Evolutionary conservation across 148 eudicot species (phyloP).

Genomic region (Fagopyrum tataricum): DNA sequence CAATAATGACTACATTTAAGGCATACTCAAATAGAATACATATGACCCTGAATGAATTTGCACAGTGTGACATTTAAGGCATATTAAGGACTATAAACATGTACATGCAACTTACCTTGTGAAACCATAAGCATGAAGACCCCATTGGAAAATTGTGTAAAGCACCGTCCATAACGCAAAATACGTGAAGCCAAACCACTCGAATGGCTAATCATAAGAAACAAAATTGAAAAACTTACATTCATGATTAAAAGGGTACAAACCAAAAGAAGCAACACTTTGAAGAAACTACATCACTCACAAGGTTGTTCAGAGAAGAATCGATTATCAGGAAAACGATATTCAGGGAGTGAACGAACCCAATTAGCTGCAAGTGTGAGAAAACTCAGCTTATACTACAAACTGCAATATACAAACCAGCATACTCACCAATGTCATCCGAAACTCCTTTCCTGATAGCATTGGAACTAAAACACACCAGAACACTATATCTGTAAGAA

Average conservation of each 20-base stretch:
- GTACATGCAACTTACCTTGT: conserved; percentile 34
- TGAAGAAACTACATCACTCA: conserved; percentile 24
- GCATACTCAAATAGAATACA: no score
- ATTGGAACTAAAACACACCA: conserved; percentile 74
- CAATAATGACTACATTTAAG: no score
- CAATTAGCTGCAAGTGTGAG: conserved; percentile 45
- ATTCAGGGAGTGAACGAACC: conserved; percentile 60
- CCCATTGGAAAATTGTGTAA: conserved; percentile 69
- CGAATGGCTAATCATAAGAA: conserved; percentile 42
- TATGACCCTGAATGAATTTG: no score
- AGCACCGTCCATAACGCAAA: conserved; percentile 50
- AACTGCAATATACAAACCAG: no score
- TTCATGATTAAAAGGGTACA: not conserved
- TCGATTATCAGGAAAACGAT: conserved; percentile 66
- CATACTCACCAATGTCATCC: conserved; percentile 63
- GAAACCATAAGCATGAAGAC: conserved; percentile 64
- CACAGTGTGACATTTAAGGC: no score
- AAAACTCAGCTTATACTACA: not conserved
- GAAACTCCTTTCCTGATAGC: conserved; percentile 44
- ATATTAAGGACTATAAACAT: not conserved
- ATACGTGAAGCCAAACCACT: conserved; percentile 62
- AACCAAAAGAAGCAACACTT: not conserved
- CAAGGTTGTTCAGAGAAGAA: conserved; percentile 56
- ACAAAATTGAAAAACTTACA: not conserved
- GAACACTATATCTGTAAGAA: conserved; percentile 75